Base-by-base conservation (phyloP, 2,329 filamentous ascomycete species). In the Trichoderma lentiforme region DNA sequence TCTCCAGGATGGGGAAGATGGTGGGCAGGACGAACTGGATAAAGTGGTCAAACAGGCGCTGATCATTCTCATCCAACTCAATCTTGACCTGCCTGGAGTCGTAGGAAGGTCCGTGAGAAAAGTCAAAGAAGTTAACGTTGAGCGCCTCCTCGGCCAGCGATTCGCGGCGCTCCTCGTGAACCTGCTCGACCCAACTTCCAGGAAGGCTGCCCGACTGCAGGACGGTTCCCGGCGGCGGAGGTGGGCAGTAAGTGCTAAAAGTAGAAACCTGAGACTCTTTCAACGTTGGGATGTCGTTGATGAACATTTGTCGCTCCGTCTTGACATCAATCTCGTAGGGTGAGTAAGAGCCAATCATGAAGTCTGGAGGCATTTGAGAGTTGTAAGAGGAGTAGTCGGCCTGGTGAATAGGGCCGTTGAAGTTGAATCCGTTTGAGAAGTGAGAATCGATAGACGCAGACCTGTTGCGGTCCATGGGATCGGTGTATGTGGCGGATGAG, bases 251-350 rank as follows among this genome's bases (percentile, higher is more conserved):
- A n/a, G 93, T 95, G 87, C 91, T 97, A 83, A 97, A 98, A 28
- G 94, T 97, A 0, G 95, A 97, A 47, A 94, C 91, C 36, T 93
- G 93, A 14, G 94, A 97, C 82, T 98, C 95, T 75, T 90, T 87
- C 73, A 95, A 86, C 15, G 94, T 92, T 5, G 93, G 94, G 71
- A 97, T 88, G 79, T 98, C 93, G 78, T 98, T 94, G 82, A 98
- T 91, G 81, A 93, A 97, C 86, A 97, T 94, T 77, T 98, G 94
- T 75, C 93, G 89, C 84, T 98, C 95, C 1, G 95, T 98, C 87
- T 95, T 97, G 84, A 98, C 92, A 81, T 98, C 95, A 73, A 98
- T 91, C 82, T 98, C 95, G 80, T 97, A 98, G 0, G 95, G 94
- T 24, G 92, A 89, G 80, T 88, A 92, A 74, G 39, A 53, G 43